Conservation (phyloP, 2,329 filamentous ascomycete species). For the Fusarium ramigenum region DNA sequence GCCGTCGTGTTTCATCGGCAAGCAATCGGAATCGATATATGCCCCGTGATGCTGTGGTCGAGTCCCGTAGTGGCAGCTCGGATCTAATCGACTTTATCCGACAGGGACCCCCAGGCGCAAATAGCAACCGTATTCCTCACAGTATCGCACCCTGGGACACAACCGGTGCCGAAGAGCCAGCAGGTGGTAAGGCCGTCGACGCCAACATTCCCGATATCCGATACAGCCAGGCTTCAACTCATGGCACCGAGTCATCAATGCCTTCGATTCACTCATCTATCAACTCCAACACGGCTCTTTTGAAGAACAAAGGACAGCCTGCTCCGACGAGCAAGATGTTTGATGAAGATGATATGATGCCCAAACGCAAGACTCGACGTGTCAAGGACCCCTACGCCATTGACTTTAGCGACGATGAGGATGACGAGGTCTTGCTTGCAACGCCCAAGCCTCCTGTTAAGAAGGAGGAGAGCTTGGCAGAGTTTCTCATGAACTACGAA, state of each 20-base stretch:
- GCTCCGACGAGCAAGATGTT: slow-evolving; percentile 50
- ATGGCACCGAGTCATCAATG: slow-evolving; percentile 66
- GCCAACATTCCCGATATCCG: slow-evolving; percentile 65
- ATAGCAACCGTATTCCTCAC: slow-evolving; percentile 76
- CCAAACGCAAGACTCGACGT: slow-evolving; percentile 78
- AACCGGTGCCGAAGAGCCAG: slow-evolving; percentile 84
- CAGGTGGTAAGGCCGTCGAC: slow-evolving; percentile 59
- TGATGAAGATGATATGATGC: slow-evolving; percentile 65
- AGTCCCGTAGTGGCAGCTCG: slow-evolving; percentile 73
- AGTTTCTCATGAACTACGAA: slow-evolving; percentile 76
- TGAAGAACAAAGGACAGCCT: slow-evolving; percentile 54
- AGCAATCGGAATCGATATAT: slow-evolving; percentile 66
- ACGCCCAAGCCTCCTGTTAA: slow-evolving; percentile 51
- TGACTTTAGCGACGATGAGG: slow-evolving; percentile 75
- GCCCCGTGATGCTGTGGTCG: slow-evolving; percentile 75
- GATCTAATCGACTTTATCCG: slow-evolving; percentile 97
- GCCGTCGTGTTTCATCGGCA: slow-evolving; percentile 50
- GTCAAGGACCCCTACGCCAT: slow-evolving; percentile 94
- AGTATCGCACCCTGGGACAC: slow-evolving; percentile 86
- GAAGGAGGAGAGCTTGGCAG: slow-evolving; percentile 74
- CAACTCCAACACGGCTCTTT: slow-evolving; percentile 79
- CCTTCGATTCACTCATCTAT: slow-evolving; percentile 69
- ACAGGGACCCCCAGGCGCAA: slow-evolving; percentile 75
- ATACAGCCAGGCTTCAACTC: slow-evolving; percentile 65
- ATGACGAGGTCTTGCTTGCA: slow-evolving; percentile 58